Evolutionary conservation across 169 alveolate genomes (phyloP).

Genomic region (Plasmodium cynomolgi): DNA sequence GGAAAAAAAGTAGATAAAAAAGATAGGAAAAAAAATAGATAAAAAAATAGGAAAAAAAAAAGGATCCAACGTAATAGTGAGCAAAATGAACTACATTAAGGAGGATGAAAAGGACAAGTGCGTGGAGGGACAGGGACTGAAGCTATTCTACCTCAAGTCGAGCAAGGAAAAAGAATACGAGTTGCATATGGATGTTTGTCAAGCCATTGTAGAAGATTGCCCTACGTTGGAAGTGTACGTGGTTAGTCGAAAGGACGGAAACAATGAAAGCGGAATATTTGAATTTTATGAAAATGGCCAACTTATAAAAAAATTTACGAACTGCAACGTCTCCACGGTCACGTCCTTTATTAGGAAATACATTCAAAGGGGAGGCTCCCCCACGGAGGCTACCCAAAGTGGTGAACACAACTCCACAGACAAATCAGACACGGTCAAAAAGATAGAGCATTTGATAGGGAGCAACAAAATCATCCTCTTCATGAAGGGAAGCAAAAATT

Average conservation of each 20-base stretch:
- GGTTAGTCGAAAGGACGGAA: neutral
- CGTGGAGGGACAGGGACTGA: slow-evolving; percentile 24
- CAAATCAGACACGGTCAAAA: neutral
- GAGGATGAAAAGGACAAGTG: slow-evolving; percentile 20
- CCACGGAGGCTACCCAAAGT: neutral
- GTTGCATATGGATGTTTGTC: slow-evolving; percentile 30
- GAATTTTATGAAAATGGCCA: slow-evolving; percentile 16
- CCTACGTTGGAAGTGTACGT: slow-evolving; percentile 24
- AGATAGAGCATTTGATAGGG: slow-evolving; percentile 70
- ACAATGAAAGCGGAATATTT: neutral
- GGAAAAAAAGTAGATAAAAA: neutral
- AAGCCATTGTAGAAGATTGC: slow-evolving; percentile 51
- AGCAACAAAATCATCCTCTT: slow-evolving; percentile 81
- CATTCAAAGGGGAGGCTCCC: neutral
- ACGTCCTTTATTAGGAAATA: slow-evolving; percentile 38
- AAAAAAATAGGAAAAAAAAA: neutral
- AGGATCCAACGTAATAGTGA: neutral
- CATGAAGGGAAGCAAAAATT: slow-evolving; percentile 87
- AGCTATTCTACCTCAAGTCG: slow-evolving; percentile 41
- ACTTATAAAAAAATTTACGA: slow-evolving; percentile 29
- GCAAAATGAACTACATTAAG: slow-evolving; percentile 41
- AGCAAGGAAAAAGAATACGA: slow-evolving; percentile 32
- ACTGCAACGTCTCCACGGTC: neutral
- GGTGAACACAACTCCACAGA: neutral
- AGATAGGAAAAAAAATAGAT: neutral